Base-by-base conservation (phyloP, 2,329 filamentous ascomycete species). In the Fonsecaea pedrosoi region DNA sequence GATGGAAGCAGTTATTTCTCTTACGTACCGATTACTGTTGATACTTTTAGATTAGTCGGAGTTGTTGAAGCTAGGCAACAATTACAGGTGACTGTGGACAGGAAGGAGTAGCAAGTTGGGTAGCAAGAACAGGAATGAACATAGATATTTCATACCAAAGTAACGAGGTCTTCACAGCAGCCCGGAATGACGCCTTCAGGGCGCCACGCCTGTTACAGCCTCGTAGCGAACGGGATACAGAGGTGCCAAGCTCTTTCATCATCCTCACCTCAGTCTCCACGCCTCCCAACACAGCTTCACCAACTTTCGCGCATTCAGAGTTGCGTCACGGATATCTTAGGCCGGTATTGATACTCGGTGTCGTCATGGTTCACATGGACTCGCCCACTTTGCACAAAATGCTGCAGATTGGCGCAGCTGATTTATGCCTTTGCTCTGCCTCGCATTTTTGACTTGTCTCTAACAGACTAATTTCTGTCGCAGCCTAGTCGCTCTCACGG, bases 341-440 rank as follows among this genome's bases (percentile, higher is more conserved):
- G 21, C 21, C 21, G 21, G 42, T n/a, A n/a, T 18, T 48, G n/a
- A 48, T 18, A 48, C 42, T 25, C 45, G 45, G 45, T 50, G 45
- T 50, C 45, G 45, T 50, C 45, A 50, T 50, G 45, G 45, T 25
- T 50, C 21, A 50, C 45, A 50, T 30, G 45, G 21, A 50, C 18
- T 50, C 45, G 18, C 9, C 45, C 45, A 8, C 21, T 8, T 10
- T 50, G 45, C 42, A 21, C 9, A 30, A 4, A 18, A 25, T 13
- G 9, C 45, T 50, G 6, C 45, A 25, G 25, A 50, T 21, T 50
- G 18, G 45, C 8, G 18, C 10, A 6, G 30, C 18, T 50, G 45
- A 50, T 30, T 21, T 25, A 30, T 30, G 45, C 45, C 45, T 50
- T 30, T 5, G 9, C 45, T 4, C 18, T 13, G 10, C 21, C 45